Evolutionary conservation across 768 basidiomycete genomes (phyloP).

Genomic region (Tylopilus vinaceipallidus): DNA sequence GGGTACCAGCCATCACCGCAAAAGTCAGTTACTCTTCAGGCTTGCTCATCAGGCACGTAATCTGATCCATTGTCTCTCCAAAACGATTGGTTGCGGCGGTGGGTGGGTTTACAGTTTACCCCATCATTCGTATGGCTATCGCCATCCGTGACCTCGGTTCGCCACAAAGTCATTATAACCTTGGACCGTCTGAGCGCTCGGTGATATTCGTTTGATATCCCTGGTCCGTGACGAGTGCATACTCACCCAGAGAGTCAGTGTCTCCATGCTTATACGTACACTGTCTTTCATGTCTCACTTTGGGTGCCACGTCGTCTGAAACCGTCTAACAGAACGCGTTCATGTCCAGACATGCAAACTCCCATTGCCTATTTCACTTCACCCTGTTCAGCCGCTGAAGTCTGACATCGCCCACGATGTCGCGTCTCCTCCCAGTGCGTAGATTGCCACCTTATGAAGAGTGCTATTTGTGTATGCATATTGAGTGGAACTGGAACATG

Average conservation of each 20-base stretch:
- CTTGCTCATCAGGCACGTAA: no score
- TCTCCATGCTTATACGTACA: neutral
- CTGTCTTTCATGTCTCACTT: conserved; percentile 3
- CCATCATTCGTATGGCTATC: neutral
- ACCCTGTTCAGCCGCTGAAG: neutral
- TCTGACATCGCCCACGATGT: neutral
- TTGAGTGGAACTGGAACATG: neutral
- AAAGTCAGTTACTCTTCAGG: no score
- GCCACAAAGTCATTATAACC: no score
- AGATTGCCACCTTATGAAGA: neutral
- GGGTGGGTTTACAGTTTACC: neutral
- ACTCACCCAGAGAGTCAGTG: neutral
- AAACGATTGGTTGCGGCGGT: no score
- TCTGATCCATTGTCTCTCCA: no score
- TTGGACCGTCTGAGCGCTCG: no score
- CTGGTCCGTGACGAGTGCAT: neutral
- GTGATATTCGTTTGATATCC: no score
- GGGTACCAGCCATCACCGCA: no score
- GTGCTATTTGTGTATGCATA: neutral
- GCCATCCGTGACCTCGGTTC: no score
- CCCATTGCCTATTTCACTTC: neutral
- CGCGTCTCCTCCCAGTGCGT: no score
- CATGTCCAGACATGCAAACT: neutral
- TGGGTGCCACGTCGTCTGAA: neutral
- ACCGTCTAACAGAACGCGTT: conserved; percentile 3